Base-by-base conservation (phyloP, 1,139 yeast genomes). In the Candida gigantensis region DNA sequence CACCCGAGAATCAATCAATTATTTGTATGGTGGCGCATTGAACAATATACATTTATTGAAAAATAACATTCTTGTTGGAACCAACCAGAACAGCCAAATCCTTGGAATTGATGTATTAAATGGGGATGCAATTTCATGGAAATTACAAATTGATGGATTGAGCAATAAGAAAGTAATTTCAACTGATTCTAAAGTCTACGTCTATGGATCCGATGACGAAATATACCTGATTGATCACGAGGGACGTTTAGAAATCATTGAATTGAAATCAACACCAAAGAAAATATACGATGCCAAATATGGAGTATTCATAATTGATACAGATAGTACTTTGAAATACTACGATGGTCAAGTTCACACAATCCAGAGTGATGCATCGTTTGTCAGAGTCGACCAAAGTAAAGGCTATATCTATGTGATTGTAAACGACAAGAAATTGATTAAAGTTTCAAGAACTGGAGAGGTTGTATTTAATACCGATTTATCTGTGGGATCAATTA, bases 1-100 rank as follows among this genome's bases (percentile, higher is more conserved):
- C 12, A 21, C 36, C 7, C 58, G 55, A 42, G 72, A 69, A 43
- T 58, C 62, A 50, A 44, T 62, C 33, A 53, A 51, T 24, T 56
- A 59, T 21, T 49, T 48, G 29, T 45, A 45, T 24, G 49, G 48
- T 13, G 45, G 46, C 13, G 43, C 51, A 11, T 41, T 64, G 26
- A 42, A 19, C 8, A 23, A 42, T 12, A 18, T 44, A 9, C 34
- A 30, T 11, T 28, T 44, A 16, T 32, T 43, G 14, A 34, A 26
- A 19, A 28, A 40, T 34, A 32, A 42, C 10, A 19, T 37, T 6
- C 28, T 42, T n/a, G 40, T 67, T 24, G 73, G 62, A 2, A 45
- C 55, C 8, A 55, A 66, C n/a, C 41, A 43, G 15, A 30, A 38
- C 6, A 42, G 50, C 30, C 61, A 64, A 41, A 50, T 68, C 28